Conservation (phyloP, 2,329 filamentous ascomycete species). For the Endoconidiophora laricicola region DNA sequence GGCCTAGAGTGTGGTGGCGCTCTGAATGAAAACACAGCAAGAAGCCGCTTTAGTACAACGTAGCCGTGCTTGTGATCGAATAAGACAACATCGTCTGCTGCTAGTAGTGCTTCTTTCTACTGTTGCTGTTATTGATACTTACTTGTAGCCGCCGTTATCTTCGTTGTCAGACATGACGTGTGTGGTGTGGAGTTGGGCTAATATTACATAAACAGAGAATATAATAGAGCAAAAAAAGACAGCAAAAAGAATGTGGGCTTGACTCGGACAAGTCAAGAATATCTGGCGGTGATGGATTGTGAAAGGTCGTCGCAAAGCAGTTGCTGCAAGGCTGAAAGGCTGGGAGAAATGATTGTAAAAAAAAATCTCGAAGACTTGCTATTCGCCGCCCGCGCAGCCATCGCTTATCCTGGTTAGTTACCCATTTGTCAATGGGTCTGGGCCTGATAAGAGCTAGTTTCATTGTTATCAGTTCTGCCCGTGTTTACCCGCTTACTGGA, state of each 20-base stretch:
- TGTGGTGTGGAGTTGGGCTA: slow-evolving; percentile 10
- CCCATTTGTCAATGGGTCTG: not conserved
- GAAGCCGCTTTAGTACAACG: not conserved
- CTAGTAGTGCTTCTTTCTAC: no score
- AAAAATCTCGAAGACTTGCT: not conserved
- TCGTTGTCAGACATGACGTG: slow-evolving; percentile 55
- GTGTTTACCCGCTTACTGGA: not conserved
- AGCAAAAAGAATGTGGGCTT: not conserved
- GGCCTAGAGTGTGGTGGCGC: not conserved
- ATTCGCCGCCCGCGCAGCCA: not conserved
- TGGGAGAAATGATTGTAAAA: not conserved
- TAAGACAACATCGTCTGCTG: not conserved
- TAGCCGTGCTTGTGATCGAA: not conserved
- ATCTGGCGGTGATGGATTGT: not conserved
- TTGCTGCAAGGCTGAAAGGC: not conserved
- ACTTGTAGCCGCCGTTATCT: slow-evolving; percentile 44
- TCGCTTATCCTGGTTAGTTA: not conserved
- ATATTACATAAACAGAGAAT: slow-evolving; percentile 7
- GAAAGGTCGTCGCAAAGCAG: not conserved
- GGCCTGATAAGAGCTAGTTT: no score
- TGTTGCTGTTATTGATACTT: slow-evolving; percentile 19
- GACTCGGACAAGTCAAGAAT: no score
- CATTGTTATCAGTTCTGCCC: not conserved
- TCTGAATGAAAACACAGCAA: not conserved
- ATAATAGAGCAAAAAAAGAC: not conserved